These are phyloP conservation scores for Inga oerstediana DNA, from an alignment of 306 rosid species.

Conservation along the genomic window DNA sequence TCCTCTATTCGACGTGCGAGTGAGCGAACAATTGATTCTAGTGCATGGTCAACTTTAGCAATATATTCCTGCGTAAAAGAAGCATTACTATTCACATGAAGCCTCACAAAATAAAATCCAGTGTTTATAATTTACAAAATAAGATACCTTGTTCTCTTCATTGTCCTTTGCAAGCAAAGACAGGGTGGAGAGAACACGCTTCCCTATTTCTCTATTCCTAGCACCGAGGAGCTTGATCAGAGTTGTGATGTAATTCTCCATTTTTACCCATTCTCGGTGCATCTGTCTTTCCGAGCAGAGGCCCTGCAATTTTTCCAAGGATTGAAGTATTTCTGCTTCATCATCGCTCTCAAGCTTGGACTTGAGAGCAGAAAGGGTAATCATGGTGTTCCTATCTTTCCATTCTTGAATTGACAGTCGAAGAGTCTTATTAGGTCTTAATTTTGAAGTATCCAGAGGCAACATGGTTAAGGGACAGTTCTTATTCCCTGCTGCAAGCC, in stretches of 20 bases:
- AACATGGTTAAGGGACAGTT: constrained; percentile 60
- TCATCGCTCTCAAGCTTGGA: constrained; percentile 48
- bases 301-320: constrained; percentile 44
- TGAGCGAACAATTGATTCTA: constrained; percentile 58
- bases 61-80: constrained; percentile 58
- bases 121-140: not conserved
- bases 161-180: constrained; percentile 56
- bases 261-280: constrained; percentile 59
- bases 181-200: constrained; percentile 50
- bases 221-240: constrained; percentile 56
- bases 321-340: constrained; percentile 44
- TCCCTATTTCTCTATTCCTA: constrained; percentile 58
- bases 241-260: constrained; percentile 62
- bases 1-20: constrained; percentile 69
- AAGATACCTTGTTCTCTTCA: constrained; percentile 64
- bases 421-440: constrained; percentile 67
- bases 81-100: constrained; percentile 7
- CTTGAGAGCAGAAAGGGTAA: constrained; percentile 51
- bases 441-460: constrained; percentile 50
- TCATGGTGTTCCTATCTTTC: constrained; percentile 66
- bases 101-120: constrained; percentile 11
- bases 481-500: constrained; percentile 63
- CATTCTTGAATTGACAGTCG: constrained; percentile 71
- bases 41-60: constrained; percentile 52
- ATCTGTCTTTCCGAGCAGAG: constrained; percentile 56